Conservation (phyloP, 164 flowering plant genomes). For the Sextonia rubra region DNA sequence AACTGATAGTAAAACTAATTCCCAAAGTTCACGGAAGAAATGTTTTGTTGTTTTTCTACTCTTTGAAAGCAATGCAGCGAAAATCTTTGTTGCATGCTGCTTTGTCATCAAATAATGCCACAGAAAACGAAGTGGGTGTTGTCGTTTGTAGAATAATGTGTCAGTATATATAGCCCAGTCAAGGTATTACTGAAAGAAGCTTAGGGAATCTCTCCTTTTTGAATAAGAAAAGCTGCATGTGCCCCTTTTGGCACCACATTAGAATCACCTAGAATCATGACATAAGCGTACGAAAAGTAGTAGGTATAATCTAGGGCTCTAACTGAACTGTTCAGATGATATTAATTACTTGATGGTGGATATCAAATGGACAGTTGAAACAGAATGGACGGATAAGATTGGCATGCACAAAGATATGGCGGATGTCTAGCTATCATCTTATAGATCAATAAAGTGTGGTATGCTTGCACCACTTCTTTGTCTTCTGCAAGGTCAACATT, state of each 20-base stretch:
- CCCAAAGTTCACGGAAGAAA: neutral
- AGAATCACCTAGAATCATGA: neutral
- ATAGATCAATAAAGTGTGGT: too few species aligned
- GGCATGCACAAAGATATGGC: neutral
- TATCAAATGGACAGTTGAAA: neutral
- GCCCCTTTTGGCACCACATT: neutral
- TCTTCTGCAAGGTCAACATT: neutral
- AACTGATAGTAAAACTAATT: neutral
- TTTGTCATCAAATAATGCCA: neutral
- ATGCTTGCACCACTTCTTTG: too few species aligned
- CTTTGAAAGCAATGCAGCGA: neutral
- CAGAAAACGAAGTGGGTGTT: neutral
- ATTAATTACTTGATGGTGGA: neutral
- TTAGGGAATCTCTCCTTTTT: slow-evolving; percentile 2
- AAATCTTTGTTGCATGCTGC: neutral
- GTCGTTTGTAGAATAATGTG: slow-evolving; percentile 3
- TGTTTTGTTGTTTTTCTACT: neutral
- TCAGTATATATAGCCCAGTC: neutral
- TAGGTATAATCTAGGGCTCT: neutral
- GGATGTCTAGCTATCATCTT: neutral
- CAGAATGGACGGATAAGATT: too few species aligned
- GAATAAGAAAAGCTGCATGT: neutral
- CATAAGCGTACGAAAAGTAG: neutral
- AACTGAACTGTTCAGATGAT: neutral
- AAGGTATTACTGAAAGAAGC: slow-evolving; percentile 3